phyloP scores from a whole-genome alignment of 2,329 filamentous ascomycete species.

The Plenodomus tracheiphilus region DNA sequence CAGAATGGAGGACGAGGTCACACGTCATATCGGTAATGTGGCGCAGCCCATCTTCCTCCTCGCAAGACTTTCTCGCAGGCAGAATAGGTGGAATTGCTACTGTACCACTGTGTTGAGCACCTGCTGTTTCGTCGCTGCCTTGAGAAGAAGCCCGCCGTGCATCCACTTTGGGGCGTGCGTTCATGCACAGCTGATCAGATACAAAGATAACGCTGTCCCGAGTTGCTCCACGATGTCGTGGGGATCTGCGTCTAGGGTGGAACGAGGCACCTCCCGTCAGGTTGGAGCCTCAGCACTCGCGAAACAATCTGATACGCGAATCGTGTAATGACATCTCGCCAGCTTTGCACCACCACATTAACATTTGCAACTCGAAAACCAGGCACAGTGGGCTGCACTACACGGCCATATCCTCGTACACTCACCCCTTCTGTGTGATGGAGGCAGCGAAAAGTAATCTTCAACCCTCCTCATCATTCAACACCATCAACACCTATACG shows the following conservation, averaged over 20 bases:
- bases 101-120: slow-evolving; percentile 14
- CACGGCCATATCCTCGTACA: no score
- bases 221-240: slow-evolving; percentile 3
- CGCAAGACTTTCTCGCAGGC: slow-evolving; percentile 18
- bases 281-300: slow-evolving; percentile 19
- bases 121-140: slow-evolving; percentile 35
- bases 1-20: slow-evolving; percentile 15
- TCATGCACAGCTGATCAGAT: slow-evolving; percentile 16
- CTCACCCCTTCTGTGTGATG: no score
- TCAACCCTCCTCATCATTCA: no score
- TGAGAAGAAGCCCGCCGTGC: slow-evolving; percentile 23
- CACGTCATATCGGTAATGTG: slow-evolving; percentile 18
- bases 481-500: no score
- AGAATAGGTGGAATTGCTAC: slow-evolving; percentile 9
- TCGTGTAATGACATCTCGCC: slow-evolving; percentile 18
- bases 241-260: slow-evolving; percentile 15
- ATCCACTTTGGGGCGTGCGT: slow-evolving; percentile 12
- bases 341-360: no score
- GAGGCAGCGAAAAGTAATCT: no score
- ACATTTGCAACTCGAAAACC: no score
- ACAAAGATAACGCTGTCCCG: neutral
- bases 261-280: slow-evolving; percentile 6
- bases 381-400: no score
- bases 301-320: slow-evolving; percentile 34
- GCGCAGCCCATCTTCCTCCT: slow-evolving; percentile 24